Conservation (phyloP, 768 basidiomycete genomes). For the Nidularia sp. region DNA sequence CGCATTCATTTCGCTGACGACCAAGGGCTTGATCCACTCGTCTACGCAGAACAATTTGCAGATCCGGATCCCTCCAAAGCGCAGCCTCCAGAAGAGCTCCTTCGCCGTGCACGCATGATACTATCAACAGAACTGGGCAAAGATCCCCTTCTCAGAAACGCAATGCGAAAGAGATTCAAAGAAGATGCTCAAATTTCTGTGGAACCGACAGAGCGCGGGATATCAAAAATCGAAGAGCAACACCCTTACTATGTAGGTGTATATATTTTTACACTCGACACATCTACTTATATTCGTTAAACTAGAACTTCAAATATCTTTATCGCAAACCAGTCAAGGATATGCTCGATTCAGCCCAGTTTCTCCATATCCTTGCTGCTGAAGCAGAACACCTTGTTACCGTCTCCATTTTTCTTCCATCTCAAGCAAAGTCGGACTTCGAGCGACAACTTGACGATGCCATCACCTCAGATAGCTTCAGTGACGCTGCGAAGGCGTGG, state of each 20-base stretch:
- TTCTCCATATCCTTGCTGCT: constrained; percentile 86
- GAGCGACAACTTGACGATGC: constrained; percentile 76
- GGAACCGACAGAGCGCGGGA: constrained; percentile 83
- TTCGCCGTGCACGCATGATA: constrained; percentile 76
- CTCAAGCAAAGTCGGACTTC: constrained; percentile 59
- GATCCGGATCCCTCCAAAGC: constrained; percentile 62
- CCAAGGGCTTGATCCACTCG: constrained; percentile 71
- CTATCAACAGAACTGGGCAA: constrained; percentile 88
- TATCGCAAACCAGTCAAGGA: constrained; percentile 68
- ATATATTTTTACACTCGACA: background rate
- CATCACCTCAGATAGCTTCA: constrained; percentile 80
- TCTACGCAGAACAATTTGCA: constrained; percentile 83
- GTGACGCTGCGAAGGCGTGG: constrained; percentile 86
- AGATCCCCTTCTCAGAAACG: constrained; percentile 82
- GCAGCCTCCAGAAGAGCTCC: constrained; percentile 60
- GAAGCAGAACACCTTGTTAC: constrained; percentile 87
- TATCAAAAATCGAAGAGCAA: constrained; percentile 69
- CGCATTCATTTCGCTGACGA: constrained; percentile 75
- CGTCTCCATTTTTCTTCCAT: constrained; percentile 64
- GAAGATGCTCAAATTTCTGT: constrained; percentile 74
- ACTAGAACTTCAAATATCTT: constrained; percentile 93
- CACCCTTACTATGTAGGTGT: constrained; percentile 66
- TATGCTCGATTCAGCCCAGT: constrained; percentile 73
- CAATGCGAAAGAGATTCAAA: constrained; percentile 73
- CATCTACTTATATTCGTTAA: constrained; percentile 3